Evolutionary conservation across 2,329 filamentous ascomycete genomes (phyloP).

Genomic region (Atkinsonella hypoxylon): DNA sequence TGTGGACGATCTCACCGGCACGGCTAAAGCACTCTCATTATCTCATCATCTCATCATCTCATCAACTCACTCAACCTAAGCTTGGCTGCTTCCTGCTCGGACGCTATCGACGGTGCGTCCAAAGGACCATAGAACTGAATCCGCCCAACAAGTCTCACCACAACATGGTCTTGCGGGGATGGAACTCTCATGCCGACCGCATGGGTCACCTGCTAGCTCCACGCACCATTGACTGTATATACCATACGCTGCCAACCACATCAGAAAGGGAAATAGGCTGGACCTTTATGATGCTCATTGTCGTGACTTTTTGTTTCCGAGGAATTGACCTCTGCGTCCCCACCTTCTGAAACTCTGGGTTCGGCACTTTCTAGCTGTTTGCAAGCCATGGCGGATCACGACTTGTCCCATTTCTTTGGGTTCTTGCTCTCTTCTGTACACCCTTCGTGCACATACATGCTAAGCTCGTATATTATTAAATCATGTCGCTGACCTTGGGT

Average conservation of each 20-base stretch:
- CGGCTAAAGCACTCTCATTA: too few relatives aligned
- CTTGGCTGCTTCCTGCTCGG: background rate
- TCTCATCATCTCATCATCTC: background rate
- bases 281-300: background rate
- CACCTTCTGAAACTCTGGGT: background rate
- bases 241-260: background rate
- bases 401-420: background rate
- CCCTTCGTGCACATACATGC: background rate
- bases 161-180: background rate
- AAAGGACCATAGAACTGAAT: background rate
- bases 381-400: background rate
- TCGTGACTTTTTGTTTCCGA: background rate
- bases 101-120: background rate
- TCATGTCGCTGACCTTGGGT: constrained; percentile 1
- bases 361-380: background rate
- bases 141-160: background rate
- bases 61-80: background rate
- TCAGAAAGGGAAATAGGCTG: background rate
- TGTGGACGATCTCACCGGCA: background rate
- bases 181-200: background rate
- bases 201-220: background rate
- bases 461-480: background rate
- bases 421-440: background rate
- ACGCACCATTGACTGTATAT: background rate
- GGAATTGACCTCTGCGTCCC: background rate